These are phyloP conservation scores for Rosa lucieae DNA, from an alignment of 306 rosid genomes.

Conservation along the genomic window DNA sequence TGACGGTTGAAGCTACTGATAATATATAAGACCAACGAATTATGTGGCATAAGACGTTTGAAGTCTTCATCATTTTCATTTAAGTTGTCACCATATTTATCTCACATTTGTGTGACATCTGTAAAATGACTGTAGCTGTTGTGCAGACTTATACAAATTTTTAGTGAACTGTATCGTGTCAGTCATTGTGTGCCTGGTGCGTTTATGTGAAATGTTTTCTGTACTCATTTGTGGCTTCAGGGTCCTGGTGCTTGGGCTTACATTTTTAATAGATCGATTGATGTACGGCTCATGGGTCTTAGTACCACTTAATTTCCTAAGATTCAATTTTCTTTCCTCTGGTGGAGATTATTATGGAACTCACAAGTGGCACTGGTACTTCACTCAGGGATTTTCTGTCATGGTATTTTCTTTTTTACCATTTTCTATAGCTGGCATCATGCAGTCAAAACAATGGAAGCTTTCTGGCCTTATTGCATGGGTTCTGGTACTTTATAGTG, in stretches of 20 bases:
- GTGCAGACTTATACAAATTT: neutral
- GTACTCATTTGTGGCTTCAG: constrained; percentile 44
- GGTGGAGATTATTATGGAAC: constrained; percentile 99
- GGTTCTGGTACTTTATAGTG: constrained; percentile 80
- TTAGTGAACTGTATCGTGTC: neutral
- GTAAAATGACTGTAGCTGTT: neutral
- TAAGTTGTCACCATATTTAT: neutral
- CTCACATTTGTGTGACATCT: neutral
- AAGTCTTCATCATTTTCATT: neutral
- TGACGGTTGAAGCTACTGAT: neutral
- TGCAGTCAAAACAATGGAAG: constrained; percentile 78
- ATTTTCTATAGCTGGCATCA: constrained; percentile 70
- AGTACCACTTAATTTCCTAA: constrained; percentile 86
- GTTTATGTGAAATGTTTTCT: constrained; percentile 8
- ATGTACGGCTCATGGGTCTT: constrained; percentile 84
- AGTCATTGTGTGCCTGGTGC: neutral
- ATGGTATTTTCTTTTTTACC: constrained; percentile 83
- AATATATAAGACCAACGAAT: neutral
- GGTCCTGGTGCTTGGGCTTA: constrained; percentile 68
- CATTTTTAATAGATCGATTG: constrained; percentile 64
- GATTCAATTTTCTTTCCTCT: constrained; percentile 87
- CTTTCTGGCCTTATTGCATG: constrained; percentile 74
- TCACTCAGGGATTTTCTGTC: constrained; percentile 85
- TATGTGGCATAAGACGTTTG: neutral
- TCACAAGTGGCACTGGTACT: constrained; percentile 99